Evolutionary conservation across 306 rosid genomes (phyloP).

Genomic region (Quercus mongolica): DNA sequence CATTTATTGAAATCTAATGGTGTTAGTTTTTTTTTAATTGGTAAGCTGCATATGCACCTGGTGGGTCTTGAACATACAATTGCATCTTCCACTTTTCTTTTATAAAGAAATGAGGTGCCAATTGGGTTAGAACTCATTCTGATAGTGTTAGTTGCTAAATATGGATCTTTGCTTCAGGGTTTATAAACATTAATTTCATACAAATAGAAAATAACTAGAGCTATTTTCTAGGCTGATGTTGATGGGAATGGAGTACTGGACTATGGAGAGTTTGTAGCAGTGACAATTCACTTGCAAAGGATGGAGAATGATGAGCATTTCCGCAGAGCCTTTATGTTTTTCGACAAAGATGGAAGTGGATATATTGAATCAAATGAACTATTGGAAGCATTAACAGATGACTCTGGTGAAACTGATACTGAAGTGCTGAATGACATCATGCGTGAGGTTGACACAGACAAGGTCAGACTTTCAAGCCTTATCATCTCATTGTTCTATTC

Average conservation of each 20-base stretch:
- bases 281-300: constrained; percentile 92
- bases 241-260: constrained; percentile 97
- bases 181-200: background rate
- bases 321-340: constrained; percentile 78
- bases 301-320: constrained; percentile 98
- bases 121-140: background rate
- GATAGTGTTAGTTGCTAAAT: background rate
- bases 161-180: background rate
- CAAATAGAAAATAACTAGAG: background rate
- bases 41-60: too few relatives aligned
- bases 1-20: background rate
- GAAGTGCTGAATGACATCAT: constrained; percentile 82
- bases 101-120: too few relatives aligned
- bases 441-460: constrained; percentile 97
- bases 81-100: too few relatives aligned
- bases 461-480: constrained; percentile 54
- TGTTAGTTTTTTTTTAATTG: too few relatives aligned
- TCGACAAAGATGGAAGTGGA: constrained; percentile 88
- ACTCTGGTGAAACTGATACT: constrained; percentile 65
- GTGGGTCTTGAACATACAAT: too few relatives aligned
- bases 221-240: constrained; percentile 79
- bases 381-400: constrained; percentile 69
- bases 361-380: constrained; percentile 83
- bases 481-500: constrained; percentile 1
- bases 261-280: constrained; percentile 98